Evolutionary conservation across 176 grass and related monocot species (phyloP).

Genomic region (Otatea glauca): DNA sequence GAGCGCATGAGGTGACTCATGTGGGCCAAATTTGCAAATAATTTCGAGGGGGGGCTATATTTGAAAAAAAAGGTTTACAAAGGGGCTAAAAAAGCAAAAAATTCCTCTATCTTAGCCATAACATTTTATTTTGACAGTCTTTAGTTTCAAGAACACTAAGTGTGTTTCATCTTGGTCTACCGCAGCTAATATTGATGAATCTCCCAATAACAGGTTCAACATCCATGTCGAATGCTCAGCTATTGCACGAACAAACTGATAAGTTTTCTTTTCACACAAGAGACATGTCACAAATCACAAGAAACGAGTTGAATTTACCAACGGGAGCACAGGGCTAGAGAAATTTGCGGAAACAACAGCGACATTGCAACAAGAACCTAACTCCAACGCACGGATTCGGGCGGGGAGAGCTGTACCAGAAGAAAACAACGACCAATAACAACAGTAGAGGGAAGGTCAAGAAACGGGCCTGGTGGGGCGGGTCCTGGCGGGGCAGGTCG

Average conservation of each 20-base stretch:
- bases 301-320: slow-evolving; percentile 15
- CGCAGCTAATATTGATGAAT: background rate
- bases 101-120: background rate
- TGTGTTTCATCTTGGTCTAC: background rate
- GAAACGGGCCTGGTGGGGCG: slow-evolving; percentile 35
- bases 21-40: no score
- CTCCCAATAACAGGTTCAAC: no score
- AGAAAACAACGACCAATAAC: background rate
- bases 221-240: no score
- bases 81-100: no score
- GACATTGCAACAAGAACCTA: background rate
- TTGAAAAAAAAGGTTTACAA: no score
- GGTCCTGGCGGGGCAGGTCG: slow-evolving; percentile 38
- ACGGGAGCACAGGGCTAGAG: background rate
- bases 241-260: background rate
- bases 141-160: slow-evolving; percentile 6
- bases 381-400: background rate
- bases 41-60: no score
- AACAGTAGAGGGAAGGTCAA: background rate
- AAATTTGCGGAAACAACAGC: background rate
- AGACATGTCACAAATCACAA: background rate
- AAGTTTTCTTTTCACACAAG: background rate
- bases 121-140: background rate
- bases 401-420: background rate
- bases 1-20: no score